Evolutionary conservation across 2,329 filamentous ascomycete species (phyloP).

Genomic region (Trichoderma brevicompactum): DNA sequence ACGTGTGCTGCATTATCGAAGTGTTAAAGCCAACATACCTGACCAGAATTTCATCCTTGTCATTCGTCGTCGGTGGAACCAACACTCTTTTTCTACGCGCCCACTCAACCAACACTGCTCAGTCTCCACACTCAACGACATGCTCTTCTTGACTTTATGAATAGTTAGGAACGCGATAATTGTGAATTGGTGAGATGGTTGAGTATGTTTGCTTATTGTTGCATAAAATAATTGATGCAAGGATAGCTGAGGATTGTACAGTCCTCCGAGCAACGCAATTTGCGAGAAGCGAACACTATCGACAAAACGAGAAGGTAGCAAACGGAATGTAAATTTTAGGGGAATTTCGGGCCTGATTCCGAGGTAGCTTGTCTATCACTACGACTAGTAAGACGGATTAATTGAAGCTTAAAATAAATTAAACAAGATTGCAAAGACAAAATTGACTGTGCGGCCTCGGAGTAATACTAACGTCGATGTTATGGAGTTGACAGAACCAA

Average conservation of each 20-base stretch:
- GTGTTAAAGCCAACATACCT: not conserved
- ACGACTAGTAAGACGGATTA: not conserved
- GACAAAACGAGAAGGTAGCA: conserved; percentile 21
- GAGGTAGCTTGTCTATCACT: not conserved
- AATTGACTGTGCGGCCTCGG: not conserved
- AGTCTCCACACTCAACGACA: conserved; percentile 19
- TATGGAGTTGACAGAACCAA: not conserved
- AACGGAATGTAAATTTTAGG: not conserved
- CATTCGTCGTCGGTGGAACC: not conserved
- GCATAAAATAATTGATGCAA: not conserved
- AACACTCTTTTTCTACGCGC: not conserved
- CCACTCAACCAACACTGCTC: not conserved
- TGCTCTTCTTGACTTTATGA: not conserved
- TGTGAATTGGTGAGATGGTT: too few relatives aligned
- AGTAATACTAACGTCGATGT: not conserved
- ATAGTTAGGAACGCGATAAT: not conserved
- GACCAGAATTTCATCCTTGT: not conserved
- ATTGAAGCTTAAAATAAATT: conserved; percentile 25
- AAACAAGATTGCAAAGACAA: conserved; percentile 1
- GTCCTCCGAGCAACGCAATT: not conserved
- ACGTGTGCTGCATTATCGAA: not conserved
- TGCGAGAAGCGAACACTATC: conserved; percentile 12
- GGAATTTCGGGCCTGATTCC: conserved; percentile 15
- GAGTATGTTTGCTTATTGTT: not conserved
- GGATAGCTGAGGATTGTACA: not conserved